A percentile compares a stretch with the other conserved stretches of the same genome.
Evolutionary conservation across 176 grass and related monocot genomes (phyloP).

Genomic region (Zea mays): Zm-B73-REFERENCE-NAM-5.0 NC_050104.1:95456501-95457000

Average conservation of each 20-base stretch:
- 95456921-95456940: constrained; percentile 2
- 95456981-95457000: neutral
- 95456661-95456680: neutral
- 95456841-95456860: too few relatives aligned
- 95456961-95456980: constrained; percentile 2
- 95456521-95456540: neutral
- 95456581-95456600: neutral
- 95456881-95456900: constrained; percentile 19
- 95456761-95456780: neutral
- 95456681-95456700: too few relatives aligned
- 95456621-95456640: neutral
- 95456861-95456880: too few relatives aligned
- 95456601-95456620: constrained; percentile 18
- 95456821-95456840: too few relatives aligned
- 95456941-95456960: constrained; percentile 30
- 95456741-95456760: neutral
- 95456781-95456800: neutral
- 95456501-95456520: constrained; percentile 3
- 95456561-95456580: neutral
- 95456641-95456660: neutral
- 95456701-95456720: too few relatives aligned
- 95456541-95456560: neutral
- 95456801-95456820: neutral
- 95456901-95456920: neutral
- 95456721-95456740: too few relatives aligned